Percentiles rank a stretch among this genome's conserved stretches.
Evolutionary conservation across 2,329 filamentous ascomycete species (phyloP).

Genomic region (Neofusicoccum laricinum): DNA sequence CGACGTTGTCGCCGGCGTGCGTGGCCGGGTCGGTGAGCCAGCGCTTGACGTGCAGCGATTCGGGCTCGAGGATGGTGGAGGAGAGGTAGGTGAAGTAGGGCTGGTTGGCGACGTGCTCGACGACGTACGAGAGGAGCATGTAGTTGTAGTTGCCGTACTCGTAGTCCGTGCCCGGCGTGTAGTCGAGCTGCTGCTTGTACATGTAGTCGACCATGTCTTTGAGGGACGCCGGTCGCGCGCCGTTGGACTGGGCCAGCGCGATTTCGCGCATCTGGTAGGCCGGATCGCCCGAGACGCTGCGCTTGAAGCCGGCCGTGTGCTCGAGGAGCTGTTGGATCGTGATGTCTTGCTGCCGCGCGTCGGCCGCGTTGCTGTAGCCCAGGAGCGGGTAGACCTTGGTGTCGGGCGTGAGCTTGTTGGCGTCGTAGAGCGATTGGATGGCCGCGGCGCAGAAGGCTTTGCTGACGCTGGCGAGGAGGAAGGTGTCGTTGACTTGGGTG

Average conservation of each 20-base stretch:
- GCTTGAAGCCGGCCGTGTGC: conserved; percentile 24
- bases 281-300: conserved; percentile 20
- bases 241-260: conserved; percentile 20
- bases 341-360: conserved; percentile 22
- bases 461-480: conserved; percentile 25
- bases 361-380: conserved; percentile 21
- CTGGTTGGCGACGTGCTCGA: conserved; percentile 20
- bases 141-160: conserved; percentile 24
- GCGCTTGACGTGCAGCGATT: conserved; percentile 19
- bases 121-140: conserved; percentile 22
- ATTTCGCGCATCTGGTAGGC: conserved; percentile 22
- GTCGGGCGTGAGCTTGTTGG: conserved; percentile 20
- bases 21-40: conserved; percentile 16
- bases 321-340: conserved; percentile 25
- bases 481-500: conserved; percentile 20
- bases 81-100: conserved; percentile 21
- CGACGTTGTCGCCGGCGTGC: conserved; percentile 18
- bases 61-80: conserved; percentile 19
- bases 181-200: conserved; percentile 21
- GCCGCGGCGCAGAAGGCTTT: conserved; percentile 26
- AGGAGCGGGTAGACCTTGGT: conserved; percentile 24
- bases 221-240: conserved; percentile 21
- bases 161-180: conserved; percentile 18
- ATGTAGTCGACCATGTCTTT: conserved; percentile 24
- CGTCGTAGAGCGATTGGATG: conserved; percentile 19